Evolutionary conservation across 495 filamentous ascomycete genomes (phyloP), one percentile per base, ranked within the genome.

Genomic region (Penicillium samsonianum): DNA sequence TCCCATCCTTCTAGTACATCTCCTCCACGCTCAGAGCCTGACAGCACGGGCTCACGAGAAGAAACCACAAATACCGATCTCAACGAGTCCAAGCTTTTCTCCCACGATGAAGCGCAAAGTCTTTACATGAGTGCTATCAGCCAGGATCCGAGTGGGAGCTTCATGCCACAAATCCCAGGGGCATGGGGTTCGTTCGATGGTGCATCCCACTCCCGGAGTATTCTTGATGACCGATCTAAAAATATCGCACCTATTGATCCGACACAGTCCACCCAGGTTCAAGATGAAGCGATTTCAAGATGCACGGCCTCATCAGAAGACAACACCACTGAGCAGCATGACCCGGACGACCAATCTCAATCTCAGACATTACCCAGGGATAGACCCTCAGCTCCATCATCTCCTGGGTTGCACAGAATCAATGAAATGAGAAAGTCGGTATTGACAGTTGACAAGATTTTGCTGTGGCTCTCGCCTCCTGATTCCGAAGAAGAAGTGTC

Each of bases 81-180:
- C 16, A 74, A 81, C 19, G 76, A 90, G 58, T 98, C 95, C 10
- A 90, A 82, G 60, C 68, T 94, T 16, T 98, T 92, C 68, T 92
- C 84, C 51, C 88, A 95, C 54, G 91, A 95, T 55, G 92, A 98
- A 57, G 94, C 94, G 0, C 88, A 93, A 63, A 98, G 94, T 72
- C 88, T 99, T 86, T 98, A 98, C 61, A 92, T 97, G 84, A 89
- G 86, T 64, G 88, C 88, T 20, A 75, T 88, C 10, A 86, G 83
- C 46, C 67, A 75, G 38, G 67, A 58, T 19, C 63, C 63, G 11
- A 69, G 67, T 45, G 65, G 65, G 57, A 72, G 47, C 64, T 77
- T 71, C 31, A 79, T 65, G 65, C 72, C 68, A 25, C 73, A 71
- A 35, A 85, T 88, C 72, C 86, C 86, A 12, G 86, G 85, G 5